Conservation (phyloP, 306 rosid species). For the Vicia faba region DNA sequence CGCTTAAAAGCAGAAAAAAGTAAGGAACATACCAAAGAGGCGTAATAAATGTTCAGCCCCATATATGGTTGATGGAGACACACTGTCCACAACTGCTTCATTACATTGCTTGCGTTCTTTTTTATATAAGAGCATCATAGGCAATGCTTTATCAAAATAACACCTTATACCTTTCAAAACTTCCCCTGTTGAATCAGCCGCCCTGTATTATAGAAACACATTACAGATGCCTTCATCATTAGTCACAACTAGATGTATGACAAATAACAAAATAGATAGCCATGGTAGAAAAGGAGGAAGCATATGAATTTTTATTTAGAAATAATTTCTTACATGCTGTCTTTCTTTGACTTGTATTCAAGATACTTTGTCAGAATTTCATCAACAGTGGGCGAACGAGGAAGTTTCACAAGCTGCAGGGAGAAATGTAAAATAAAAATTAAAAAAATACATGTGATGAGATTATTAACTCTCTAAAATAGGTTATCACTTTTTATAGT, state of each 20-base stretch:
- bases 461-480: constrained; percentile 13
- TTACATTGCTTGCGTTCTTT: constrained; percentile 86
- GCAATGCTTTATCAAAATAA: constrained; percentile 93
- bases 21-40: constrained; percentile 75
- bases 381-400: constrained; percentile 96
- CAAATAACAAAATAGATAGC: constrained; percentile 27
- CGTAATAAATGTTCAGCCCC: constrained; percentile 97
- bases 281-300: constrained; percentile 29
- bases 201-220: constrained; percentile 54
- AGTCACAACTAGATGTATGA: neutral
- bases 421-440: constrained; percentile 27
- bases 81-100: constrained; percentile 56
- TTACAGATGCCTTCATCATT: constrained; percentile 29
- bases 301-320: constrained; percentile 27
- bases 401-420: constrained; percentile 91
- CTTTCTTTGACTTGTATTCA: constrained; percentile 88
- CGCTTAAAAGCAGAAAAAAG: constrained; percentile 27
- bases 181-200: constrained; percentile 75
- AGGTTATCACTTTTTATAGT: neutral
- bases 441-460: constrained; percentile 26
- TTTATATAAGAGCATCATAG: constrained; percentile 84
- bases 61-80: constrained; percentile 80
- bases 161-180: constrained; percentile 82
- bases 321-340: constrained; percentile 67
- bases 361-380: constrained; percentile 84